Conservation (phyloP, 768 basidiomycete genomes). For the Leccinum aurantiacum region DNA sequence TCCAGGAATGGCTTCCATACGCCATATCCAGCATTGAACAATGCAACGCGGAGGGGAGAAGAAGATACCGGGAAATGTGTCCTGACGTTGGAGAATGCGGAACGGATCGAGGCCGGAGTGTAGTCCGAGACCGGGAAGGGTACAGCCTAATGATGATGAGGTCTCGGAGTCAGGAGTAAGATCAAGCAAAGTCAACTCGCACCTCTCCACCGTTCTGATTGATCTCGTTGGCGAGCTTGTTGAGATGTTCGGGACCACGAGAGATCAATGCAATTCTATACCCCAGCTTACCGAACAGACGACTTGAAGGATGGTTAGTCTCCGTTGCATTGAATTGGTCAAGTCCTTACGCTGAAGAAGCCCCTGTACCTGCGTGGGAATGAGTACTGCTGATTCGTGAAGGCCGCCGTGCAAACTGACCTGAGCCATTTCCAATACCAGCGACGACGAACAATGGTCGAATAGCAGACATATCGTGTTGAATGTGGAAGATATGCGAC, state of each 20-base stretch:
- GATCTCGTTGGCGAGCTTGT: conserved; percentile 54
- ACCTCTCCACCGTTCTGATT: conserved; percentile 60
- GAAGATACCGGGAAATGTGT: conserved; percentile 44
- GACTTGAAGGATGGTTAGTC: conserved; percentile 37
- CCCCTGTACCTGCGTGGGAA: conserved; percentile 49
- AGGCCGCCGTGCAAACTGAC: conserved; percentile 8
- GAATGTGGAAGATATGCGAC: neutral
- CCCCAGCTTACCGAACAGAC: conserved; percentile 58
- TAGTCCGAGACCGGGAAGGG: conserved; percentile 56
- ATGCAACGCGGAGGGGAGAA: conserved; percentile 55
- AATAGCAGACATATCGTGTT: conserved; percentile 29
- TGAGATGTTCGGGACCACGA: conserved; percentile 51
- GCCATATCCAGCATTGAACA: conserved; percentile 61
- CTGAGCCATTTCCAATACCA: conserved; percentile 48
- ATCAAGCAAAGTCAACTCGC: conserved; percentile 8
- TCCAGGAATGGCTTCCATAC: conserved; percentile 69
- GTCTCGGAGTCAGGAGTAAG: neutral
- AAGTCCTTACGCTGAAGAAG: conserved; percentile 52
- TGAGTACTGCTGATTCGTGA: neutral
- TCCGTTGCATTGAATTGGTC: neutral
- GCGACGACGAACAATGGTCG: conserved; percentile 59
- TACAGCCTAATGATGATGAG: conserved; percentile 42
- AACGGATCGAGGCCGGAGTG: conserved; percentile 49
- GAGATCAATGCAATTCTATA: conserved; percentile 70
- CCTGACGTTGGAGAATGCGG: conserved; percentile 49